A percentile compares a stretch with the other conserved stretches of the same genome.
Evolutionary conservation across 2,329 filamentous ascomycete species (phyloP).

Genomic region (Lasiodiplodia hormozganensis): DNA sequence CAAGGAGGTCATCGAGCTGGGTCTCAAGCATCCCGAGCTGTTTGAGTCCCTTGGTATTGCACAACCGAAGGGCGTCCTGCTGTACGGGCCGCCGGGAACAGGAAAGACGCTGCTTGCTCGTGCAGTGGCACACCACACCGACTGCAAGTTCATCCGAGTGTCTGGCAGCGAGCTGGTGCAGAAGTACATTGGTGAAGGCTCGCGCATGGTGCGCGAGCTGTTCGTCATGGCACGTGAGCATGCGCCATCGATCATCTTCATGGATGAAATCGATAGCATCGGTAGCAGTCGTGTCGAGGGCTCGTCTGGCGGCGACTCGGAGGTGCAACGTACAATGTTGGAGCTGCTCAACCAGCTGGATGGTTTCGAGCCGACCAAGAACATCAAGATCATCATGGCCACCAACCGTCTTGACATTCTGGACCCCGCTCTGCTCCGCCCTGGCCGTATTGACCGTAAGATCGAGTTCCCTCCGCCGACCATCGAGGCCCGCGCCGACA

Average conservation of each 20-base stretch:
- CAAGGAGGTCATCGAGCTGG: constrained; percentile 99
- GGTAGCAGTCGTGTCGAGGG: constrained; percentile 96
- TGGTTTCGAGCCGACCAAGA: constrained; percentile 98
- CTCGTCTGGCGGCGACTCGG: constrained; percentile 92
- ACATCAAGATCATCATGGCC: constrained; percentile 99
- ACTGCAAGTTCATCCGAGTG: constrained; percentile 98
- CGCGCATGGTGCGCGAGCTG: constrained; percentile 96
- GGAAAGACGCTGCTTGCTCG: constrained; percentile 95
- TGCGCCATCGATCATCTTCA: constrained; percentile 98
- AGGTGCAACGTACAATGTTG: constrained; percentile 98
- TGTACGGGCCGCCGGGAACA: constrained; percentile 96
- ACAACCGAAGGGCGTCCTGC: constrained; percentile 94
- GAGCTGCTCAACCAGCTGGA: constrained; percentile 98
- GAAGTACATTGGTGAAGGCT: constrained; percentile 99
- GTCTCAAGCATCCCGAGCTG: constrained; percentile 96
- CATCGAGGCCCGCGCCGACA: constrained; percentile 95
- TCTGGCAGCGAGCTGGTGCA: constrained; percentile 96
- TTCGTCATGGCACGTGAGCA: constrained; percentile 99
- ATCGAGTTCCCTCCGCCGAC: constrained; percentile 98
- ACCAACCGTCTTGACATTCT: constrained; percentile 98
- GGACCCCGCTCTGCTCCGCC: constrained; percentile 90
- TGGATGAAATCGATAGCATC: constrained; percentile 99
- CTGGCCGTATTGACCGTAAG: constrained; percentile 98
- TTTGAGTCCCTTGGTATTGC: constrained; percentile 99
- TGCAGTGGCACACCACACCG: constrained; percentile 96